phyloP scores from a whole-genome alignment of 108 stramenopile genomes.

The Fistulifera pelliculosa region DNA sequence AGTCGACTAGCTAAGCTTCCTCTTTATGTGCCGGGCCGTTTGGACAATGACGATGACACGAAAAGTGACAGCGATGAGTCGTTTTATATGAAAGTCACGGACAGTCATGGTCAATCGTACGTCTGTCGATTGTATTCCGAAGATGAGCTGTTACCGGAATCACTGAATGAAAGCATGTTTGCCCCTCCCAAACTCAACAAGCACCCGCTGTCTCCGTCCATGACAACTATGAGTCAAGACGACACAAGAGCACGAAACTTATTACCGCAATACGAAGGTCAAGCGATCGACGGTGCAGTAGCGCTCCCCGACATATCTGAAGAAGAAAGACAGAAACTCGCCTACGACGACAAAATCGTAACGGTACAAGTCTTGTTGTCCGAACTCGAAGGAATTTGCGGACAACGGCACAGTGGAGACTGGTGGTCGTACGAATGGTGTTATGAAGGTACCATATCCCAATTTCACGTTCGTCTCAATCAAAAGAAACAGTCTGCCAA shows the following conservation, averaged over 20 bases:
- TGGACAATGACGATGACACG: conserved; percentile 2
- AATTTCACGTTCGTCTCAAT: conserved; percentile 65
- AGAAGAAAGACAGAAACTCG: too few species aligned
- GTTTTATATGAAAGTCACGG: conserved; percentile 40
- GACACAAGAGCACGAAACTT: background rate
- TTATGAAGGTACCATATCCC: conserved; percentile 42
- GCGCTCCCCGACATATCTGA: too few species aligned
- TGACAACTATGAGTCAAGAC: background rate
- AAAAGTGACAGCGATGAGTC: background rate
- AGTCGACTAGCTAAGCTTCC: conserved; percentile 62
- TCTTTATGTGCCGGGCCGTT: conserved; percentile 26
- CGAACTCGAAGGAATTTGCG: conserved; percentile 43
- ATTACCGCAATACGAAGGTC: background rate
- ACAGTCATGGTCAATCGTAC: conserved; percentile 44
- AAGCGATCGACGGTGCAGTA: too few species aligned
- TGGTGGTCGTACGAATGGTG: conserved; percentile 94
- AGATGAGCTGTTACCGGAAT: conserved; percentile 51
- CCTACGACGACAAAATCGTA: too few species aligned
- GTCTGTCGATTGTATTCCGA: conserved; percentile 65
- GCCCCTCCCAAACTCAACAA: conserved; percentile 6
- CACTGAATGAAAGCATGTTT: conserved; percentile 60
- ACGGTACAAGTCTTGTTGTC: conserved; percentile 5
- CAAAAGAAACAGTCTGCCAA: background rate
- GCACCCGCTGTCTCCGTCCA: background rate
- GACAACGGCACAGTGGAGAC: conserved; percentile 51